Evolutionary conservation across 75 land plant species (phyloP), one percentile per base, ranked within the genome.

Genomic region (Isoetes taiwanensis): DNA sequence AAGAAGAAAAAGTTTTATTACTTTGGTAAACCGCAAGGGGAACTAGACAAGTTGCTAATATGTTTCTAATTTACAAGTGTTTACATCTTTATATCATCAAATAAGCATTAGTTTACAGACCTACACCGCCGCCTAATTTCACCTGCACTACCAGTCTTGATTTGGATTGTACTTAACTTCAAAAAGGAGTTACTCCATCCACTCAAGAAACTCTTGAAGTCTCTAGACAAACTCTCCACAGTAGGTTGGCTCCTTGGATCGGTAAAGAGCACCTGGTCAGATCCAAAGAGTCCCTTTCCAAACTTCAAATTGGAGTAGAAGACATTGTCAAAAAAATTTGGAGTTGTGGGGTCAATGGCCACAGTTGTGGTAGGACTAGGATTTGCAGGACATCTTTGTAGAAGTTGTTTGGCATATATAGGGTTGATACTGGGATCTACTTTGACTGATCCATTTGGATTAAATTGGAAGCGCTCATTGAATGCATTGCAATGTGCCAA

Each of bases 291-390:
- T 1, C 95, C 95, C 64, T 81, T 68, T 2, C 75, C 71, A 11
- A 78, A 69, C 11, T 59, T 43, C 41, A 88, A 72, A 38, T 81
- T 76, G 9, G 60, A 16, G 58, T 74, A 88, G 71, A 85, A 88
- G 54, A 72, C 71, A 67, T 88, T 88, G 68, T 88, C 95, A 30
- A 88, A 88, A 8, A 50, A 68, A 2, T 62, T 54, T 4, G 91
- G 95, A 0, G 90, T 78, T 16, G 11, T 24, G 10, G 68, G 59
- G 40, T 88, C 95, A 14, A 88, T 57, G 30, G 58, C 70, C 59
- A 68, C 70, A 76, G 53, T 78, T 41, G 62, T 40, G 34, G 10
- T 43, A 57, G 34, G 30, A 77, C 9, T 80, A 81, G 28, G 74
- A 66, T 40, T 61, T 59, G 0, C 66, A 5, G 97, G 93, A 43